Percentiles rank a stretch among this genome's conserved stretches.
phyloP scores from a whole-genome alignment of 108 stramenopile genomes.

The Cyclotella cryptica region DNA sequence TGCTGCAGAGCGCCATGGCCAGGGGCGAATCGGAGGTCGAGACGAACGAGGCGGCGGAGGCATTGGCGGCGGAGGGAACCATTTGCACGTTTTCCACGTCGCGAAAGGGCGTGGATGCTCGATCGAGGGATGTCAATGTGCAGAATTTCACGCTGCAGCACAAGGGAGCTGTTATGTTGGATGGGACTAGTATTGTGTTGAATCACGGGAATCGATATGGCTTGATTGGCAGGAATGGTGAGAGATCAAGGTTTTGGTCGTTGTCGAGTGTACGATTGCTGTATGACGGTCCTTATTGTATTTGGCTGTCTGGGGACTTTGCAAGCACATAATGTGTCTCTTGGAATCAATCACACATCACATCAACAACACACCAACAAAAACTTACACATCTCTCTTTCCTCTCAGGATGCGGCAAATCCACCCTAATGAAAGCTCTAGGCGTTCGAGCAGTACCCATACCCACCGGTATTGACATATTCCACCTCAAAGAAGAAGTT shows the following conservation, averaged over 20 bases:
- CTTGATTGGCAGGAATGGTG: slow-evolving; percentile 83
- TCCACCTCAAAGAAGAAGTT: slow-evolving; percentile 95
- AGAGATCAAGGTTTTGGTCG: not conserved
- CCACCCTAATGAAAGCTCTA: slow-evolving; percentile 91
- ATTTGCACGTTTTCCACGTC: slow-evolving; percentile 80
- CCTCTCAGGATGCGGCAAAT: slow-evolving; percentile 72
- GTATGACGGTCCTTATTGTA: not conserved
- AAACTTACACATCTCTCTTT: slow-evolving; percentile 9
- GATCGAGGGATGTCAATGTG: slow-evolving; percentile 94
- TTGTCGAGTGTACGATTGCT: not conserved
- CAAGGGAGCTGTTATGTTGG: slow-evolving; percentile 90
- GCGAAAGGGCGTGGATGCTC: slow-evolving; percentile 83
- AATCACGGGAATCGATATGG: slow-evolving; percentile 98
- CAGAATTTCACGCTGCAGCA: slow-evolving; percentile 94
- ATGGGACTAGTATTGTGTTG: slow-evolving; percentile 91
- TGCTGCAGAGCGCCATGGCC: slow-evolving; percentile 10
- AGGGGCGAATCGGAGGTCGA: slow-evolving; percentile 24
- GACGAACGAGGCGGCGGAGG: slow-evolving; percentile 57
- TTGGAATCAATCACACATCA: not conserved
- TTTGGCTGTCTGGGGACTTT: not conserved
- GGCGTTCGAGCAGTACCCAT: slow-evolving; percentile 96
- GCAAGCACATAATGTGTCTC: not conserved
- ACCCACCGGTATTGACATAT: slow-evolving; percentile 96
- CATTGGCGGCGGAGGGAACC: slow-evolving; percentile 81
- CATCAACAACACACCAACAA: not conserved